A percentile compares a stretch with the other conserved stretches of the same genome.
Evolutionary conservation across 495 filamentous ascomycete genomes (phyloP).

Genomic region (Hapsidospora chrysogenum): DNA sequence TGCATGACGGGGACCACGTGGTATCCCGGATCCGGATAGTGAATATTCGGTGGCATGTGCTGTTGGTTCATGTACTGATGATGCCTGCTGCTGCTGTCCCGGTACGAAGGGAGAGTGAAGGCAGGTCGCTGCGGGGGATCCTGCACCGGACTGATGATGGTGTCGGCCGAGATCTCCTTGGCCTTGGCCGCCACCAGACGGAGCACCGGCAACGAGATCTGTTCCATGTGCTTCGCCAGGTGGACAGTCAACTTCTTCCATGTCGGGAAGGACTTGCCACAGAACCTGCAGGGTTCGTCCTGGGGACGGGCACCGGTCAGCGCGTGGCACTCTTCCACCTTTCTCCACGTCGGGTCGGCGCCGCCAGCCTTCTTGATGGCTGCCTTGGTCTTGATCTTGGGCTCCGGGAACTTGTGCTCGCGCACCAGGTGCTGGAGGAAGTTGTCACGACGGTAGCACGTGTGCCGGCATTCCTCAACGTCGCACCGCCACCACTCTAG

Average conservation of each 20-base stretch:
- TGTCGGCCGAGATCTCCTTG: slow-evolving; percentile 38
- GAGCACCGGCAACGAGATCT: slow-evolving; percentile 74
- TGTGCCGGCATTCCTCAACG: slow-evolving; percentile 63
- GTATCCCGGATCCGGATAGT: not conserved
- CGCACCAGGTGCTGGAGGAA: slow-evolving; percentile 90
- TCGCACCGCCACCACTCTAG: slow-evolving; percentile 88
- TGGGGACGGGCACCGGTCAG: slow-evolving; percentile 47
- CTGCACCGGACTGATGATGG: slow-evolving; percentile 47
- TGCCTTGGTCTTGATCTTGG: slow-evolving; percentile 44
- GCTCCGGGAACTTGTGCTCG: slow-evolving; percentile 80
- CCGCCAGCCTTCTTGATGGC: slow-evolving; percentile 36
- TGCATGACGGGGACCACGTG: not conserved
- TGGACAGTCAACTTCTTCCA: slow-evolving; percentile 95
- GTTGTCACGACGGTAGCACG: slow-evolving; percentile 84
- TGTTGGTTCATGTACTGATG: not conserved
- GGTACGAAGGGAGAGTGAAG: slow-evolving; percentile 17
- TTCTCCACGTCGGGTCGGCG: slow-evolving; percentile 49
- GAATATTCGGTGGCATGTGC: not conserved
- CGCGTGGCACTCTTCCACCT: slow-evolving; percentile 66
- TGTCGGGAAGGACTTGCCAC: slow-evolving; percentile 59
- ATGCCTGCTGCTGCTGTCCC: slow-evolving; percentile 5
- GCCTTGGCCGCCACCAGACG: slow-evolving; percentile 46
- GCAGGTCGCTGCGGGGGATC: slow-evolving; percentile 27
- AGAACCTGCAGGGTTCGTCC: slow-evolving; percentile 85
- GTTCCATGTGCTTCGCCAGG: slow-evolving; percentile 93